Base-by-base conservation (phyloP, 2,329 filamentous ascomycete genomes). In the Penicillium sp. region DNA sequence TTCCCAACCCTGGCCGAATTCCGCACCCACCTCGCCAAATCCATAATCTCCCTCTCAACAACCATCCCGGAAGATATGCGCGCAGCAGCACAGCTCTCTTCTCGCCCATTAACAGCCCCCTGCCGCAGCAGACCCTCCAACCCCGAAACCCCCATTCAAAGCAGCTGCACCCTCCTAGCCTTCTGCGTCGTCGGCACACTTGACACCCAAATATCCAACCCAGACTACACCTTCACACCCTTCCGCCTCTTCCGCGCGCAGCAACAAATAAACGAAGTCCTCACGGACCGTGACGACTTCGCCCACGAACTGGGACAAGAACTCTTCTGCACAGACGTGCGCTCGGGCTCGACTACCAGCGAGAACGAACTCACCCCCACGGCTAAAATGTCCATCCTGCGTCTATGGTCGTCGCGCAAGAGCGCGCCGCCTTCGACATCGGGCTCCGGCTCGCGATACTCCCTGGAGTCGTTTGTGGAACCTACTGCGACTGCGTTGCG, bases 231-330 rank as follows among this genome's bases (percentile, higher is more conserved):
- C 53, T 87, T 88, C 60, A 77, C 82, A 1, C 85, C 87, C 0
- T 73, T 89, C 30, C 81, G 75, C 42, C 84, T 89, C 61, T 89
- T 89, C 75, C 85, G 83, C 61, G 77, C 82, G 8, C 85, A 86
- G 55, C 88, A 90, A 69, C 81, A 87, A 58, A 79, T 84, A 0
- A 82, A 85, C 62, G 76, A 79, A 28, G 78, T 78, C 56, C 77
- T 80, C 31, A 73, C 78, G 0, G 82, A 84, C 60, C 80, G 85
- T 42, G 78, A 83, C 5, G 80, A 79, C 2, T 89, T 90, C 63
- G 79, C 81, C 1, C 80, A 83, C 54, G 79, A 80, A 31, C 78
- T 87, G 2, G 82, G 86, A 63, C 80, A 82, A 57, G 86, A 89
- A 58, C 80, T 88, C 55, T 80, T 80, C 14, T 80, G 70, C 54